These are phyloP conservation scores for Arthroderma sp. DNA, from an alignment of 2,329 filamentous ascomycete species.

Conservation along the genomic window DNA sequence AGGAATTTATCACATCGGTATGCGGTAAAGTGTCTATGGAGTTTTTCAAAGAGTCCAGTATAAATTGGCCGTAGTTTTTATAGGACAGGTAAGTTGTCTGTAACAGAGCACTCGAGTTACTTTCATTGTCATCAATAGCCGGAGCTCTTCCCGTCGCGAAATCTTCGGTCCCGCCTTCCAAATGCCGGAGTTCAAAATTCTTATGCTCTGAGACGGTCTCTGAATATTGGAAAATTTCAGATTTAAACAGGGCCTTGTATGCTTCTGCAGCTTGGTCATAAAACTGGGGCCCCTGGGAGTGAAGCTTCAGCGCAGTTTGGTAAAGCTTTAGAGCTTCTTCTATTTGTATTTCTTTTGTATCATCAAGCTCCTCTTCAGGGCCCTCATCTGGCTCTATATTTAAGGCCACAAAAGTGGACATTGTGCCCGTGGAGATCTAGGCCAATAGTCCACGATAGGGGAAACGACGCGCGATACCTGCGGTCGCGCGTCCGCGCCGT, in stretches of 20 bases:
- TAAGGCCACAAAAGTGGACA: constrained; percentile 64
- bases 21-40: constrained; percentile 16
- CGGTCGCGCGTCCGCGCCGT: too few relatives aligned
- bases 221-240: constrained; percentile 85
- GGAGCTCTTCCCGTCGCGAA: constrained; percentile 27
- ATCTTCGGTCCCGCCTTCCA: constrained; percentile 25
- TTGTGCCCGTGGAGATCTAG: constrained; percentile 10
- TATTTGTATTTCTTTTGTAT: constrained; percentile 91
- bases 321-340: constrained; percentile 94
- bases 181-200: constrained; percentile 41
- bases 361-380: constrained; percentile 80
- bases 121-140: constrained; percentile 53
- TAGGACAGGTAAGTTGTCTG: constrained; percentile 87
- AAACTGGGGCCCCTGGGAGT: constrained; percentile 68
- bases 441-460: too few relatives aligned
- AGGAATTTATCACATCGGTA: constrained; percentile 21
- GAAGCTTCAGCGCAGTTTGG: constrained; percentile 77
- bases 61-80: constrained; percentile 90
- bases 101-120: constrained; percentile 64
- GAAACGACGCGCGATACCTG: too few relatives aligned
- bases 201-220: constrained; percentile 78
- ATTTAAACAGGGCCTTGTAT: constrained; percentile 73
- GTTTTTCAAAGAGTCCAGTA: constrained; percentile 59
- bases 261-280: constrained; percentile 66
- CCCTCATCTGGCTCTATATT: constrained; percentile 92